Evolutionary conservation across 2,329 filamentous ascomycete species (phyloP).

Genomic region (Tympanopsis confertula): DNA sequence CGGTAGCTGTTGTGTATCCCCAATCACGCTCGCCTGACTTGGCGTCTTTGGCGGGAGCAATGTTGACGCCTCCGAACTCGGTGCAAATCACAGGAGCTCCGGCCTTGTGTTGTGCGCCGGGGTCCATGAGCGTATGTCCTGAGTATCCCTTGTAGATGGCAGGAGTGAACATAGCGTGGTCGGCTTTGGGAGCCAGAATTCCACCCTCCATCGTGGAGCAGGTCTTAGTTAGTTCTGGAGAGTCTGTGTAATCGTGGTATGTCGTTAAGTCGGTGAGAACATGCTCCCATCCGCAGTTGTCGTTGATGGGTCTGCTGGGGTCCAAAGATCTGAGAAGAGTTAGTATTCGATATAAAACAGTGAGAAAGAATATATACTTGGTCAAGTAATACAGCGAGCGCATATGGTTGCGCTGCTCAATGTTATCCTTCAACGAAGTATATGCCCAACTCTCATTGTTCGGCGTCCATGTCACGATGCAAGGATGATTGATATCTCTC

Average conservation of each 20-base stretch:
- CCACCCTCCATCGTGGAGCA: constrained; percentile 35
- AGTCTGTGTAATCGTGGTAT: constrained; percentile 58
- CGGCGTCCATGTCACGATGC: constrained; percentile 54
- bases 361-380: constrained; percentile 31
- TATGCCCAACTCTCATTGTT: constrained; percentile 45
- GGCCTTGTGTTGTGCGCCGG: constrained; percentile 34
- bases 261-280: constrained; percentile 52
- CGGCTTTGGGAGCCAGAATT: constrained; percentile 40
- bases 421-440: constrained; percentile 38
- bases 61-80: constrained; percentile 60
- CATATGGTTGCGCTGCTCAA: constrained; percentile 51
- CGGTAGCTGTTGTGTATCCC: constrained; percentile 57
- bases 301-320: constrained; percentile 52
- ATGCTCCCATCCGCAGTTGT: constrained; percentile 65
- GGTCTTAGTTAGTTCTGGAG: constrained; percentile 37
- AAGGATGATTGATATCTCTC: constrained; percentile 55
- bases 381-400: constrained; percentile 52
- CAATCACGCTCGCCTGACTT: constrained; percentile 38
- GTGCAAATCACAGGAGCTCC: constrained; percentile 53
- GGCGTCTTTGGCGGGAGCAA: constrained; percentile 32
- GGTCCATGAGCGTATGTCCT: constrained; percentile 22
- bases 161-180: constrained; percentile 40
- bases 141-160: constrained; percentile 20
- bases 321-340: constrained; percentile 34
- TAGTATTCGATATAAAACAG: not conserved